Evolutionary conservation across 176 grass and related monocot genomes (phyloP).

Genomic region (sorghum (Sorghum bicolor)): Sorghum_bicolor_NCBIv3 NC_012876.2:92501-93000

Average conservation of each 20-base stretch:
- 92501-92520: conserved; percentile 22
- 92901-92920: background rate
- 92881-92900: background rate
- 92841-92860: background rate
- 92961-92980: conserved; percentile 44
- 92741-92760: background rate
- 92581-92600: conserved; percentile 93
- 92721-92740: background rate
- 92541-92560: conserved; percentile 73
- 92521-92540: conserved; percentile 59
- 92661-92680: background rate
- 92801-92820: conserved; percentile 3
- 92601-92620: conserved; percentile 13
- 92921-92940: background rate
- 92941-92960: background rate
- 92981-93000: conserved; percentile 67
- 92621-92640: background rate
- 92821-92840: background rate
- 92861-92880: background rate
- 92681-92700: background rate
- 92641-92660: background rate
- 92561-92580: conserved; percentile 67
- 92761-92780: too few relatives aligned
- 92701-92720: background rate
- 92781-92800: background rate